Base-by-base conservation (phyloP, 306 rosid genomes). In the Citrullus mucosospermus region DNA sequence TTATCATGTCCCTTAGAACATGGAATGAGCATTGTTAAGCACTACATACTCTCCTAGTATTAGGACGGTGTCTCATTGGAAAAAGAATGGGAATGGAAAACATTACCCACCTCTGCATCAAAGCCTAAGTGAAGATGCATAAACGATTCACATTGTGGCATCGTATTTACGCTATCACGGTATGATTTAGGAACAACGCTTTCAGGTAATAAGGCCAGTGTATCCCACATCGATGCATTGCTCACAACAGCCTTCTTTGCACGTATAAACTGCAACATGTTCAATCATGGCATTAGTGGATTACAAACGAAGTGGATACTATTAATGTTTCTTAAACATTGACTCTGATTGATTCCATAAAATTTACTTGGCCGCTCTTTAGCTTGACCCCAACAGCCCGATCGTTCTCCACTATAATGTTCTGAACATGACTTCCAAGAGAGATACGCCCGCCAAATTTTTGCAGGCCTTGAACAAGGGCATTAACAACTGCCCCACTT, bases 121-220 rank as follows among this genome's bases (percentile, higher is more conserved):
- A 92, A 90, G 71, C 97, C 98, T 82, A 94, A 83, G 86, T 94
- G 98, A 85, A 94, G 98, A 88, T 94, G 98, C 98, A 92, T 90
- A 93, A 94, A 94, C 6, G 97, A 94, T 80, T 94, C 97, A 79
- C 98, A 94, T 81, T 90, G 92, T 61, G 88, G 89, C 54, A 92
- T 92, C 8, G 22, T 65, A 76, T 78, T 83, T 70, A 88, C 81
- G 82, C 88, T 84, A 72, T 92, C 91, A 28, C 79, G 55, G 56
- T 86, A 90, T 53, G 93, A 86, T 82, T 87, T 89, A 28, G 96
- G 92, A 84, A 92, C 84, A 70, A 75, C 86, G 76, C 89, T 88
- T 82, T 79, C 70, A 34, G 95, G 98, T 39, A 94, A 81, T 84
- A 94, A 84, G 54, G 85, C 85, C 76, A 94, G 56, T 22, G 98